Base-by-base conservation (phyloP, 2,329 filamentous ascomycete genomes). In the Aspergillus sp. region DNA sequence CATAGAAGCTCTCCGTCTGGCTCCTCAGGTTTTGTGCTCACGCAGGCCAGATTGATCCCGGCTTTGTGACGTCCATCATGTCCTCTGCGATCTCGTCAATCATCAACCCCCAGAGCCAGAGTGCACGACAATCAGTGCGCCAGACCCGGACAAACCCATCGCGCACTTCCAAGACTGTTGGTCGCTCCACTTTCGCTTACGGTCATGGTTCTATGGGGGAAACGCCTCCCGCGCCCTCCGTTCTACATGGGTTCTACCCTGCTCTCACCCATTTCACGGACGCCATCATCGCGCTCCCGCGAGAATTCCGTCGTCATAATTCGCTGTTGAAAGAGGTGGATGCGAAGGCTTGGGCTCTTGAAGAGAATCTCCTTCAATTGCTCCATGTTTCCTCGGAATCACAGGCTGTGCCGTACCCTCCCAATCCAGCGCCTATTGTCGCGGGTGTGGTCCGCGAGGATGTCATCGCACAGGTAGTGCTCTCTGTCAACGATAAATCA, bases 261-360 rank as follows among this genome's bases (percentile, higher is more conserved):
- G 82, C 80, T 27, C 76, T 85, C 52, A 79, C 79, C 36, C 81
- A 82, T 64, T 97, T 98, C 65, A 87, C 91, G 52, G 90, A 97
- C 67, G 84, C 89, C 52, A 88, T 97, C 63, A 84, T 88, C 44
- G 90, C 91, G 35, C 80, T 98, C 28, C 93, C 93, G 4, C 90
- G 90, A 66, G 93, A 98, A 71, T 87, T 96, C 43, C 88, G 95
- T 57, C 84, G 89, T 63, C 91, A 98, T 68, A 95, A 95, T 59
- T 96, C 91, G 32, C 79, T 97, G 47, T 77, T 98, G 57, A 96
- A 96, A 67, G 93, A 98, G 71, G 93, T 97, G 42, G 93, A 98
- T 72, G 91, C 91, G 52, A 98, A 98, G 72, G 86, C 94, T 54
- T 93, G 90, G 69, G 83, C 82, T 28, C 86, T 93, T 5, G 88